Conservation (phyloP, 805 yeast species). For the Phaffomyces thermotolerans region DNA sequence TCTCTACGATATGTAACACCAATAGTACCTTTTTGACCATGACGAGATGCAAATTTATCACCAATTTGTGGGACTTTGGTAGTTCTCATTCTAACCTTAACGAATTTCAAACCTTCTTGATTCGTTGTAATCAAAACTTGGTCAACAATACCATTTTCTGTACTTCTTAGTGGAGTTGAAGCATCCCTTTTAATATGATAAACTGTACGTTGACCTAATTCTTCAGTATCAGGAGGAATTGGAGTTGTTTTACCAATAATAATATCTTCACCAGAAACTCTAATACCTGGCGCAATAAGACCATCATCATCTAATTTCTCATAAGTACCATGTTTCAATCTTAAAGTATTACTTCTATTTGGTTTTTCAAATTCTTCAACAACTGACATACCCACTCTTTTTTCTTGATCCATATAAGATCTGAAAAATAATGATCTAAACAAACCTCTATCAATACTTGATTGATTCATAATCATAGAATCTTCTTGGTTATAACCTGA, state of each 20-base stretch:
- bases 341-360: constrained; percentile 84
- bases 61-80: constrained; percentile 98
- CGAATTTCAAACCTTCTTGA: constrained; percentile 96
- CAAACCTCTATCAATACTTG: constrained; percentile 92
- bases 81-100: constrained; percentile 97
- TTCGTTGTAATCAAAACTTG: constrained; percentile 95
- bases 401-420: constrained; percentile 97
- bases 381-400: constrained; percentile 96
- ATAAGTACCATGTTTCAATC: constrained; percentile 96
- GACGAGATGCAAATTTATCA: constrained; percentile 98
- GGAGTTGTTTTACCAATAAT: constrained; percentile 99
- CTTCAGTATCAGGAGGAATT: constrained; percentile 98
- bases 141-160: constrained; percentile 97
- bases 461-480: constrained; percentile 99
- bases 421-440: constrained; percentile 94
- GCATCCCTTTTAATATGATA: constrained; percentile 99
- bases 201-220: constrained; percentile 96
- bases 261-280: constrained; percentile 98
- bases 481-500: constrained; percentile 99
- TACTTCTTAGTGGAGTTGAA: constrained; percentile 91
- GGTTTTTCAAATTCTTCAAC: constrained; percentile 98
- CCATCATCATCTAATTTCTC: constrained; percentile 99
- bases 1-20: constrained; percentile 98
- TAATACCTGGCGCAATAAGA: constrained; percentile 92
- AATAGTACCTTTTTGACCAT: constrained; percentile 99